phyloP scores from a whole-genome alignment of 192 early-diverging fungal genomes.

The Backusella liffmaniae region DNA sequence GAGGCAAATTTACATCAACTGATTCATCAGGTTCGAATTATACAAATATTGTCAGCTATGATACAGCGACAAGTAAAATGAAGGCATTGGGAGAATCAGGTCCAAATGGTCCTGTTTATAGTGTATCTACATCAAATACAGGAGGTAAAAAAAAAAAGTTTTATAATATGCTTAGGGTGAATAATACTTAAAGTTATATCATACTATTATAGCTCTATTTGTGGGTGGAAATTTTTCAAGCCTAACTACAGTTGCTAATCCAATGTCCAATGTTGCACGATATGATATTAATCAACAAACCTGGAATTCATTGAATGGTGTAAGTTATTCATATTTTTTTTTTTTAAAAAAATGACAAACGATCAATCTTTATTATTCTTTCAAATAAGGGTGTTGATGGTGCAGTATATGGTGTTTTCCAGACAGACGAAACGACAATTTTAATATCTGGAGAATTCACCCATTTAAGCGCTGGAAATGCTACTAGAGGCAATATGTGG shows the following conservation, averaged over 20 bases:
- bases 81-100: background rate
- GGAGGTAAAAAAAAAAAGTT: background rate
- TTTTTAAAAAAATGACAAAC: background rate
- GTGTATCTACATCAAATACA: background rate
- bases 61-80: slow-evolving; percentile 19
- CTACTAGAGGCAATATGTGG: slow-evolving; percentile 10
- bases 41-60: slow-evolving; percentile 60
- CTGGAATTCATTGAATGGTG: slow-evolving; percentile 10
- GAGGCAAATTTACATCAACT: slow-evolving; percentile 53
- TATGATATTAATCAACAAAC: slow-evolving; percentile 8
- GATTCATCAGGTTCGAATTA: background rate
- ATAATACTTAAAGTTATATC: background rate
- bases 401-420: slow-evolving; percentile 8
- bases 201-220: slow-evolving; percentile 15
- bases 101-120: slow-evolving; percentile 20
- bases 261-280: slow-evolving; percentile 2
- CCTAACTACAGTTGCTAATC: background rate
- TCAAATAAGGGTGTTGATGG: slow-evolving; percentile 13
- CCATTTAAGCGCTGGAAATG: background rate
- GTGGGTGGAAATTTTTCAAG: slow-evolving; percentile 27
- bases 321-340: background rate
- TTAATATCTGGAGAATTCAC: slow-evolving; percentile 17
- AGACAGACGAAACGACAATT: background rate
- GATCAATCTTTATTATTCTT: background rate
- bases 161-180: background rate